Conservation (phyloP, 2,329 filamentous ascomycete genomes). For the Cladosporium halotolerans region DNA sequence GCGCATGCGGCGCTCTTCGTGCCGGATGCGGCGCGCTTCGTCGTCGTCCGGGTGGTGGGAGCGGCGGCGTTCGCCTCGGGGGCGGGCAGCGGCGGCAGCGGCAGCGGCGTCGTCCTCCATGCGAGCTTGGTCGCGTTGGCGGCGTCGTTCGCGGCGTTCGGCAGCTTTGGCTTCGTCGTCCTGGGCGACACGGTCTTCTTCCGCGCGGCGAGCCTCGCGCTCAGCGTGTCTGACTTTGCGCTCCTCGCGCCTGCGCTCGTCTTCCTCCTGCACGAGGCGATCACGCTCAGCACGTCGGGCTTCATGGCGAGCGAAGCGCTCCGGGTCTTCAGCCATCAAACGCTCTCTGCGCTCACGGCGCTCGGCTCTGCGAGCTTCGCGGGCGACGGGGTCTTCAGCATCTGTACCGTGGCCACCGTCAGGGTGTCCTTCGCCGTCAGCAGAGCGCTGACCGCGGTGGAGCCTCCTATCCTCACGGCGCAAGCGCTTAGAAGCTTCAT, state of each 20-base stretch:
- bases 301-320: slow-evolving; percentile 16
- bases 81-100: slow-evolving; percentile 8
- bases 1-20: slow-evolving; percentile 39
- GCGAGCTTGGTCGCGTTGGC: slow-evolving; percentile 18
- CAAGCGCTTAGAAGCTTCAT: slow-evolving; percentile 30
- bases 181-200: slow-evolving; percentile 24
- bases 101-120: slow-evolving; percentile 18
- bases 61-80: slow-evolving; percentile 25
- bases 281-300: slow-evolving; percentile 9
- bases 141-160: slow-evolving; percentile 26
- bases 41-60: slow-evolving; percentile 26
- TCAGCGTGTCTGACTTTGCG: slow-evolving; percentile 24
- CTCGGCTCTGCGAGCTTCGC: slow-evolving; percentile 30
- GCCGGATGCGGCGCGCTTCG: slow-evolving; percentile 32
- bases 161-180: slow-evolving; percentile 25
- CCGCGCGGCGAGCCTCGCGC: slow-evolving; percentile 21
- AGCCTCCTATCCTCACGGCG: slow-evolving; percentile 33
- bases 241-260: slow-evolving; percentile 19
- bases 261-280: slow-evolving; percentile 6
- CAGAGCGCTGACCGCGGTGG: slow-evolving; percentile 25
- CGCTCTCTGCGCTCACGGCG: slow-evolving; percentile 29
- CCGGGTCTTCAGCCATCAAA: slow-evolving; percentile 36
- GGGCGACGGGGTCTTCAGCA: slow-evolving; percentile 23
- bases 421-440: slow-evolving; percentile 24
- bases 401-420: slow-evolving; percentile 25